Conservation (phyloP, 768 basidiomycete genomes). For the Cubamyces lactineus region DNA sequence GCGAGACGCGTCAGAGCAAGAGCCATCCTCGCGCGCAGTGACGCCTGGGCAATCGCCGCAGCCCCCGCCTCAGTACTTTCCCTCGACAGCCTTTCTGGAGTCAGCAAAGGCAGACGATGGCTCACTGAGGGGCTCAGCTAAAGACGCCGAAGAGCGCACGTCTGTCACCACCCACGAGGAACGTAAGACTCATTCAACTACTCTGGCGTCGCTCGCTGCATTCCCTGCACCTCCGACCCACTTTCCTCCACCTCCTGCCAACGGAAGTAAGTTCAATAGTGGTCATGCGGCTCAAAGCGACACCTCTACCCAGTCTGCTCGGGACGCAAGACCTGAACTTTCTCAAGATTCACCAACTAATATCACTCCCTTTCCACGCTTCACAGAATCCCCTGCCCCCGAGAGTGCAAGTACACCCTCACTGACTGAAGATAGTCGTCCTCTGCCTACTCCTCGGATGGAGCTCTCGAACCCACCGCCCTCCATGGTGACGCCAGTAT, state of each 20-base stretch:
- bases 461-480: not conserved
- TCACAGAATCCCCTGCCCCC: slow-evolving; percentile 21
- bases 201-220: slow-evolving; percentile 69
- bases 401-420: slow-evolving; percentile 7
- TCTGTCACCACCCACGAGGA: slow-evolving; percentile 15
- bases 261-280: slow-evolving; percentile 16
- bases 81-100: slow-evolving; percentile 11
- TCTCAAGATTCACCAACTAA: slow-evolving; percentile 11
- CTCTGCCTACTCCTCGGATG: slow-evolving; percentile 9
- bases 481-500: not conserved
- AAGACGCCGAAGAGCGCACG: slow-evolving; percentile 1
- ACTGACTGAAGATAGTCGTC: slow-evolving; percentile 10
- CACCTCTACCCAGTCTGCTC: not conserved
- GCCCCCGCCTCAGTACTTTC: slow-evolving; percentile 28
- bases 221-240: slow-evolving; percentile 77
- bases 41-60: slow-evolving; percentile 24
- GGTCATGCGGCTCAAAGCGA: slow-evolving; percentile 3
- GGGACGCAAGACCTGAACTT: slow-evolving; percentile 7
- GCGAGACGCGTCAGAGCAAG: slow-evolving; percentile 22
- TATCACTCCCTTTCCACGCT: slow-evolving; percentile 20
- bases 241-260: slow-evolving; percentile 60
- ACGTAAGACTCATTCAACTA: slow-evolving; percentile 35
- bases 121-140: not conserved
- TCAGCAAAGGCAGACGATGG: not conserved
- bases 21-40: slow-evolving; percentile 20